These are phyloP conservation scores for Ustilago tritici DNA, from an alignment of 1,284 basidiomycete species.

Conservation along the genomic window DNA sequence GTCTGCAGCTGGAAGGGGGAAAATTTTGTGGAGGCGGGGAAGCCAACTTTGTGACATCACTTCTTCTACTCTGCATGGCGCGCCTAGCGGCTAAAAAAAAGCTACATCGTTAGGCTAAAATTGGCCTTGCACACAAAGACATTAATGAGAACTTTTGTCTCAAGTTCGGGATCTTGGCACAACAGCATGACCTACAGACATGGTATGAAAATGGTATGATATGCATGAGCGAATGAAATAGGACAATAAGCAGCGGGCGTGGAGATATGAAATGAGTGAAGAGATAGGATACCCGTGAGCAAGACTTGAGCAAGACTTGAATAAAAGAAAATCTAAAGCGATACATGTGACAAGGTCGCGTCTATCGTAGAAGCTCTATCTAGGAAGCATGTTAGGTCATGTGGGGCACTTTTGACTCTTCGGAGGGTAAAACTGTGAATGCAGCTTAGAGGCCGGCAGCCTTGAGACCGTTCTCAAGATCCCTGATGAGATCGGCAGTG, in stretches of 20 bases:
- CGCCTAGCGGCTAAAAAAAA: conserved; percentile 1
- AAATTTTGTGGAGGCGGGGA: conserved; percentile 13
- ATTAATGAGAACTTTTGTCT: neutral
- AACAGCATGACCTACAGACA: neutral
- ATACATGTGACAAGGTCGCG: neutral
- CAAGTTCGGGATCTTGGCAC: neutral
- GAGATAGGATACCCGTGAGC: neutral
- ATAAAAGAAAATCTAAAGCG: conserved; percentile 10
- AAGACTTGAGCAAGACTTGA: neutral
- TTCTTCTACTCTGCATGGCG: conserved; percentile 4
- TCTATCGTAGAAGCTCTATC: conserved; percentile 15
- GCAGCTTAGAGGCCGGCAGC: conserved; percentile 32
- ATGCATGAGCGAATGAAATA: conserved; percentile 2
- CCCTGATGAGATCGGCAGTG: conserved; percentile 80
- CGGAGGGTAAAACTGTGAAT: neutral
- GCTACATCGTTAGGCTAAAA: neutral
- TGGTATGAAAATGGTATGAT: neutral
- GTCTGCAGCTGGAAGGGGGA: conserved; percentile 2
- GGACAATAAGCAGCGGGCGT: neutral
- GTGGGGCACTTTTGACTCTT: neutral
- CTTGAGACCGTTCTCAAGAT: conserved; percentile 79
- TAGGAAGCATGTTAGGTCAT: neutral
- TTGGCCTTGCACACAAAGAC: neutral
- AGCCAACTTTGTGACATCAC: conserved; percentile 22
- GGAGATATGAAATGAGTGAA: neutral